Conservation (phyloP, 2,329 filamentous ascomycete genomes). For the Amylocarpus encephaloides region DNA sequence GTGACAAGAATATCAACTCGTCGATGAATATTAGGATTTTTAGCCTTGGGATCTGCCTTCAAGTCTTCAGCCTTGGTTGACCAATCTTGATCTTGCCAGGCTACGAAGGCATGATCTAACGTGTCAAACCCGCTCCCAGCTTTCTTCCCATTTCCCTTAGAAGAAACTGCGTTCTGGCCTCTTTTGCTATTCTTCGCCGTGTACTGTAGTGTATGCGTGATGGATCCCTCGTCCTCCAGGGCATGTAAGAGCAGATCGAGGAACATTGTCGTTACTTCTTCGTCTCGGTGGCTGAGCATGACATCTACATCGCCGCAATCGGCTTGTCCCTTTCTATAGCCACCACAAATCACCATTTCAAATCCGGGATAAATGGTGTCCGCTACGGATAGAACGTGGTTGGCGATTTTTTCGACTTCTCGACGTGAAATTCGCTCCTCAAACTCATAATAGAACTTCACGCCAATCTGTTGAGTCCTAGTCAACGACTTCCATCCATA, state of each 20-base stretch:
- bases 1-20: constrained; percentile 88
- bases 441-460: constrained; percentile 92
- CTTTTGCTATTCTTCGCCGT: constrained; percentile 65
- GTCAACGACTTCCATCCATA: constrained; percentile 69
- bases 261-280: constrained; percentile 61
- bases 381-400: constrained; percentile 59
- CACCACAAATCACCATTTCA: constrained; percentile 57
- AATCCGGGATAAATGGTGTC: constrained; percentile 51
- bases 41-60: constrained; percentile 29
- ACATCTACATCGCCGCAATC: constrained; percentile 78
- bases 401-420: constrained; percentile 67
- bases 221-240: constrained; percentile 58
- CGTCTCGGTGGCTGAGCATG: constrained; percentile 71
- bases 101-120: constrained; percentile 84
- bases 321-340: constrained; percentile 59
- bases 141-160: constrained; percentile 42
- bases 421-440: constrained; percentile 59
- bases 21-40: constrained; percentile 70
- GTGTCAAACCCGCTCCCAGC: constrained; percentile 65
- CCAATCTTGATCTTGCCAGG: constrained; percentile 71
- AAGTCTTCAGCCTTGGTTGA: constrained; percentile 33
- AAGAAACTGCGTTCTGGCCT: constrained; percentile 54
- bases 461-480: constrained; percentile 83
- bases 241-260: constrained; percentile 62
- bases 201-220: constrained; percentile 76